Base-by-base conservation (phyloP, 2,329 filamentous ascomycete species). In the Trichoderma harzianum region DNA sequence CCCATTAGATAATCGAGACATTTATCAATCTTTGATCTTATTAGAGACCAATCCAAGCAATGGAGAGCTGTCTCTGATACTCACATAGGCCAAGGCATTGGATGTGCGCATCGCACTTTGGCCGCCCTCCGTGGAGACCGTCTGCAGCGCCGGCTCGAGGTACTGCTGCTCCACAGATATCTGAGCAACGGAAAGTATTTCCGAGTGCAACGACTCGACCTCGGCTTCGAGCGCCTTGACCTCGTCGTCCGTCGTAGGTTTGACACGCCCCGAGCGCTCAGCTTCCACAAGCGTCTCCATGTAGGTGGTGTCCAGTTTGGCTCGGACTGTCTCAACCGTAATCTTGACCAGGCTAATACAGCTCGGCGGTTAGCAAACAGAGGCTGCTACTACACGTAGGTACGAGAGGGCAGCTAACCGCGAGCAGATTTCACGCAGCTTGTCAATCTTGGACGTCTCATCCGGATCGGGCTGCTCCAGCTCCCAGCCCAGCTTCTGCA, bases 131-230 rank as follows among this genome's bases (percentile, higher is more conserved):
- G 82, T 79, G 7, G 84, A 80, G 5, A 86, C 78, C 0, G 83
- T 80, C 70, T 81, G 80, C 7, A 88, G 80, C 1, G 91, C 88
- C 0, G 91, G 91, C 72, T 89, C 86, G 6, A 91, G 83, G 74
- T 90, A 86, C 77, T 92, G 89, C 75, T 91, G 88, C 74, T 93
- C 90, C 1, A 90, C 85, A 0, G 91, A 89, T 88, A 93, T 93
- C 73, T 92, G 88, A 7, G 90, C 88, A 2, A 93, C 89, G 0
- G 91, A 88, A 0, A 91, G 82, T 53, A 93, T 90, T 77, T 93
- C 92, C 0, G 89, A 83, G 75, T 92, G 91, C 3, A 93, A 82
- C 5, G 90, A 92, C 74, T 92, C 90, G 1, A 93, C 83, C 76
- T 93, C 91, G 36, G 87, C 86, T 75, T 90, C 87, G 2, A 92